These are phyloP conservation scores for Eutypella sp. DNA, from an alignment of 2,329 filamentous ascomycete genomes.

Conservation along the genomic window DNA sequence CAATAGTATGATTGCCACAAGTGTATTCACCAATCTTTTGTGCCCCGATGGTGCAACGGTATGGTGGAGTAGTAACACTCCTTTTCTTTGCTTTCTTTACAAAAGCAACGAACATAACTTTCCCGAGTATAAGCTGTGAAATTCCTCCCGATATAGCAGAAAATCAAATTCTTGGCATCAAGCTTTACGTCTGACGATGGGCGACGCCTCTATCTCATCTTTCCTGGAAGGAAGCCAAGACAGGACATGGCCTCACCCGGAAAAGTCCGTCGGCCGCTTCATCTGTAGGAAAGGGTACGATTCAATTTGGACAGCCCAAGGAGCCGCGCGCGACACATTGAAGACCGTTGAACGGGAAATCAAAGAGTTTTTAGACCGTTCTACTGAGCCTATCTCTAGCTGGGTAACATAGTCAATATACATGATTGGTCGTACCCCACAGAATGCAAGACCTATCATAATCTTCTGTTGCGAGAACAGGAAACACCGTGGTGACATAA, in stretches of 20 bases:
- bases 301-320: conserved; percentile 1
- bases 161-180: neutral
- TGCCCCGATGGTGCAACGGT: too few species aligned
- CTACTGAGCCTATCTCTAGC: neutral
- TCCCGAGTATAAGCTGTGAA: too few species aligned
- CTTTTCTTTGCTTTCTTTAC: too few species aligned
- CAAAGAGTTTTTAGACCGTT: neutral
- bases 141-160: neutral
- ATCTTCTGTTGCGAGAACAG: conserved; percentile 1
- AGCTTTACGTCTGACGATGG: neutral
- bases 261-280: neutral
- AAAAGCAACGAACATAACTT: too few species aligned
- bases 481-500: neutral
- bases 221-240: neutral
- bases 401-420: conserved; percentile 2
- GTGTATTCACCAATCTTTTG: too few species aligned
- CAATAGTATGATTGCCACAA: too few species aligned
- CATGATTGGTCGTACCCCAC: neutral
- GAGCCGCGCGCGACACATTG: neutral
- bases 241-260: neutral
- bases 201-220: neutral
- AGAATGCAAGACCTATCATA: neutral
- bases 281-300: neutral
- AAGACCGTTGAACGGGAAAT: neutral
- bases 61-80: too few species aligned